These are phyloP conservation scores for Vitis hybrid DNA, from an alignment of 177 flowering plant species.

Conservation along the genomic window DNA sequence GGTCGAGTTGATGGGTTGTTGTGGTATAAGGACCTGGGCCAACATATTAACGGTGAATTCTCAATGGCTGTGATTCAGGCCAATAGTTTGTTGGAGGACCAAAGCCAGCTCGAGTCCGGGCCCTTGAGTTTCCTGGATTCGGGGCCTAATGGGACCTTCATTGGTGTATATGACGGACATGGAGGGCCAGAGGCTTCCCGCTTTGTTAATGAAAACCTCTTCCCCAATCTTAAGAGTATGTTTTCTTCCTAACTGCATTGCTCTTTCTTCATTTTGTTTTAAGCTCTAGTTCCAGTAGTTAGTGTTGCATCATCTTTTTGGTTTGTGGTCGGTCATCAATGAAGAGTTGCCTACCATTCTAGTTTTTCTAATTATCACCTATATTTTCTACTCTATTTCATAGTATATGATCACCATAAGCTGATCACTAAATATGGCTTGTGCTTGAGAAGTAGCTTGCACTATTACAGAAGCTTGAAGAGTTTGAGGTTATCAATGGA, in stretches of 20 bases:
- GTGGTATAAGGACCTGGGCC: conserved; percentile 63
- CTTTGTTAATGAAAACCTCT: conserved; percentile 41
- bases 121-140: conserved; percentile 33
- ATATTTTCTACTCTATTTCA: too few relatives aligned
- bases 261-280: conserved; percentile 2
- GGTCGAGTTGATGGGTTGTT: conserved; percentile 47
- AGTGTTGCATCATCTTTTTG: too few relatives aligned
- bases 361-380: too few relatives aligned
- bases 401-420: too few relatives aligned
- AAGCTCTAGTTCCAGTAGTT: background rate
- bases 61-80: conserved; percentile 72
- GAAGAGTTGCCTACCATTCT: too few relatives aligned
- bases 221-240: conserved; percentile 59
- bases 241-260: conserved; percentile 8
- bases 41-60: conserved; percentile 54
- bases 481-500: too few relatives aligned
- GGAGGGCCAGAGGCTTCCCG: conserved; percentile 57
- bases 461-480: too few relatives aligned
- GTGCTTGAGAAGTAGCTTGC: too few relatives aligned
- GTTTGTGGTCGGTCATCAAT: too few relatives aligned
- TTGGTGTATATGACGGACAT: conserved; percentile 73
- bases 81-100: conserved; percentile 52
- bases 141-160: conserved; percentile 56
- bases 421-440: too few relatives aligned
- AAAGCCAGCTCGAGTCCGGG: conserved; percentile 64